Conservation (phyloP, 306 rosid species). For the Cicer arietinum region DNA sequence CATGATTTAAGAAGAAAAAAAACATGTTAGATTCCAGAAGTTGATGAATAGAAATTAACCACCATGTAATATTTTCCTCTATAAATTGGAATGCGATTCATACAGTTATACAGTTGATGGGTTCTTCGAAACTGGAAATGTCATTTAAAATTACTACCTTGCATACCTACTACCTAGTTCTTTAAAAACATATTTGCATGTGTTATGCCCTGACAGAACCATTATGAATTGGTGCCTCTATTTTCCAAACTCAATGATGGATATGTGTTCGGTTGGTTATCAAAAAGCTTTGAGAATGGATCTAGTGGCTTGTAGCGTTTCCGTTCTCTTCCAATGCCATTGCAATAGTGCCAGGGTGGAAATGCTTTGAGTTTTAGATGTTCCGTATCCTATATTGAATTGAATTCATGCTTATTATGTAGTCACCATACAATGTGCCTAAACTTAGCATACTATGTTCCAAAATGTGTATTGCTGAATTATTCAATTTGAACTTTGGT, state of each 20-base stretch:
- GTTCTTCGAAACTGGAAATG: conserved; percentile 17
- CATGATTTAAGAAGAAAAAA: conserved; percentile 25
- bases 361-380: conserved; percentile 30
- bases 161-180: not conserved
- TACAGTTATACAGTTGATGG: conserved; percentile 19
- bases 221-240: conserved; percentile 24
- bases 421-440: conserved; percentile 6
- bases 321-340: conserved; percentile 8
- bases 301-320: conserved; percentile 22
- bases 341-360: conserved; percentile 6
- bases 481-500: conserved; percentile 24
- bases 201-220: not conserved
- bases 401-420: conserved; percentile 21
- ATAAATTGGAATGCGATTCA: conserved; percentile 34
- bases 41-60: conserved; percentile 20
- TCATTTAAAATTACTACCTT: not conserved
- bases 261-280: conserved; percentile 33
- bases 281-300: conserved; percentile 15
- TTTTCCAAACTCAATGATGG: conserved; percentile 25
- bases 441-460: not conserved
- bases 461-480: not conserved
- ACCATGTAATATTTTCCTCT: not conserved
- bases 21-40: conserved; percentile 36
- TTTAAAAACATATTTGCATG: conserved; percentile 20
- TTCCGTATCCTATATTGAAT: conserved; percentile 4